phyloP scores from a whole-genome alignment of 2,329 filamentous ascomycete species.

The Pyricularia sp. region DNA sequence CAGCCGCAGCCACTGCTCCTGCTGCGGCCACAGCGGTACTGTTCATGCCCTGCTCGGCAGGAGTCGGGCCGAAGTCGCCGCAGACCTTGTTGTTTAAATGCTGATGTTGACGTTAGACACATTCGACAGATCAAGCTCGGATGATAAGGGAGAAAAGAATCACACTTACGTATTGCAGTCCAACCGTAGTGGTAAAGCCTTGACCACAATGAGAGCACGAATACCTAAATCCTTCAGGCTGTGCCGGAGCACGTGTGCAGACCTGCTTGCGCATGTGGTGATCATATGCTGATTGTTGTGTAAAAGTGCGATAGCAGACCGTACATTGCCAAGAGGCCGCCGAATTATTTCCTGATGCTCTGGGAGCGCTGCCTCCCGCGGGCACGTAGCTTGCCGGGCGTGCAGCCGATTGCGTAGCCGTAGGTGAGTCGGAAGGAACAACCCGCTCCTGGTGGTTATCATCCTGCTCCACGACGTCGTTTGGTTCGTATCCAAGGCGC shows the following conservation, averaged over 20 bases:
- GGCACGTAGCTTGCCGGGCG: background rate
- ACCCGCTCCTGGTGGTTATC: slow-evolving; percentile 11
- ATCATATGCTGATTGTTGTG: background rate
- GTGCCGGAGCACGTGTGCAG: slow-evolving; percentile 18
- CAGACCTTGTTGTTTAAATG: slow-evolving; percentile 36
- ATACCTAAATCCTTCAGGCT: slow-evolving; percentile 21
- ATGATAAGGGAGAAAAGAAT: background rate
- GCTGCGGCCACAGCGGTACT: no score
- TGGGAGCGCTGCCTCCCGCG: background rate
- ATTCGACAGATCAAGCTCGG: slow-evolving; percentile 2
- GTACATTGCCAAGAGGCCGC: background rate
- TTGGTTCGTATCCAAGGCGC: slow-evolving; percentile 44
- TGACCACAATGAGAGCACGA: slow-evolving; percentile 36
- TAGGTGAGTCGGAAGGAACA: background rate
- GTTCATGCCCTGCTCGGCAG: slow-evolving; percentile 9
- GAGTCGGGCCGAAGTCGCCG: slow-evolving; percentile 24
- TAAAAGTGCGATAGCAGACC: slow-evolving; percentile 4
- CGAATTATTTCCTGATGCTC: slow-evolving; percentile 2
- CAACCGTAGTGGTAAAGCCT: slow-evolving; percentile 30
- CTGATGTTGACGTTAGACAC: slow-evolving; percentile 10
- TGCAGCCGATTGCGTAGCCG: background rate
- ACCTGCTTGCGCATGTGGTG: slow-evolving; percentile 12
- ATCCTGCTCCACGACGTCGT: slow-evolving; percentile 34
- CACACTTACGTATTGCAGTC: slow-evolving; percentile 29
- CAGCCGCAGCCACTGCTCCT: no score